Percentiles rank a stretch among this genome's conserved stretches.
phyloP scores from a whole-genome alignment of 2,329 filamentous ascomycete species.

The Colletotrichum ledebouriae region DNA sequence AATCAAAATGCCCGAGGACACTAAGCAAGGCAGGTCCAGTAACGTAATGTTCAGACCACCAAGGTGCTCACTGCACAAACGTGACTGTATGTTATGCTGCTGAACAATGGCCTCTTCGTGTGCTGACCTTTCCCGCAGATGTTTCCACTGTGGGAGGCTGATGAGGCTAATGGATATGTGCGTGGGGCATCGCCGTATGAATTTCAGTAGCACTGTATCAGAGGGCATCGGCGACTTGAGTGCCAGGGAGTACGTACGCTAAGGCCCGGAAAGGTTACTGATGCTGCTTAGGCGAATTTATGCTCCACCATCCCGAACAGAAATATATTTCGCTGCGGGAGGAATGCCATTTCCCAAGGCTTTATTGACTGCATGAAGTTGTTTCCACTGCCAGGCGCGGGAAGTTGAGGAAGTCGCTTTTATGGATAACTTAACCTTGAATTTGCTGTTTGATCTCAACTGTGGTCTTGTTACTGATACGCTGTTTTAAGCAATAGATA shows the following conservation, averaged over 20 bases:
- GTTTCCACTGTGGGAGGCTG: background rate
- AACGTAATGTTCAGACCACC: background rate
- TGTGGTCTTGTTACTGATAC: conserved; percentile 1
- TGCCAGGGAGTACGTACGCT: background rate
- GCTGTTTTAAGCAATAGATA: background rate
- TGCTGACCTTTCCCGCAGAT: conserved; percentile 1
- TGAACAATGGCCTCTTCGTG: background rate
- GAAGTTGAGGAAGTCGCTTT: background rate
- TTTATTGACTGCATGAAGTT: background rate
- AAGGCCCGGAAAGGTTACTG: background rate
- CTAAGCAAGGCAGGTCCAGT: background rate
- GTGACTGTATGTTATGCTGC: background rate
- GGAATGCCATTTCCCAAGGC: background rate
- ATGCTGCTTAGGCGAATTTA: background rate
- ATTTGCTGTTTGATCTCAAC: background rate
- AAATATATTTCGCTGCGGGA: background rate
- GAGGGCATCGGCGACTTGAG: background rate
- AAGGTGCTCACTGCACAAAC: background rate
- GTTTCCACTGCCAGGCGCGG: background rate
- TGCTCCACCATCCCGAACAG: background rate
- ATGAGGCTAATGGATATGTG: background rate
- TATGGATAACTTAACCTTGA: background rate
- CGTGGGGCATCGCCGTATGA: background rate
- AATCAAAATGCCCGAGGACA: background rate
- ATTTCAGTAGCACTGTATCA: background rate